Evolutionary conservation across 164 flowering plant genomes (phyloP).

Genomic region (Pachysandra terminalis): DNA sequence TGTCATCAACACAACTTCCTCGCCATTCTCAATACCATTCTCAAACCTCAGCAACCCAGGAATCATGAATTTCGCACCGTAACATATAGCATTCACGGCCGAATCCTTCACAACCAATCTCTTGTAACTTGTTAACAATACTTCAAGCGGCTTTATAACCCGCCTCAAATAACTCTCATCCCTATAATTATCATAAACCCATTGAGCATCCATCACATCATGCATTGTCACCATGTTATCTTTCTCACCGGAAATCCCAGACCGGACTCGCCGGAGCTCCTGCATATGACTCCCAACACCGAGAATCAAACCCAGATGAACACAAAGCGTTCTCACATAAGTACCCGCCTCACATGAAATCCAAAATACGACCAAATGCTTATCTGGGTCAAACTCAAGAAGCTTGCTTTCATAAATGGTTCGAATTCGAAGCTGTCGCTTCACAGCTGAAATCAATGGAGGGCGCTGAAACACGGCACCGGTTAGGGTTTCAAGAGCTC

Average conservation of each 20-base stretch:
- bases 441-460: conserved; percentile 69
- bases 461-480: conserved; percentile 80
- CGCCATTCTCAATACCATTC: conserved; percentile 68
- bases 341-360: conserved; percentile 87
- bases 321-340: conserved; percentile 71
- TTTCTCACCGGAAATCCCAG: conserved; percentile 71
- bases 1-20: conserved; percentile 77
- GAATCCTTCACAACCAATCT: conserved; percentile 84
- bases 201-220: conserved; percentile 76
- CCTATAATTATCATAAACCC: conserved; percentile 58
- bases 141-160: conserved; percentile 71
- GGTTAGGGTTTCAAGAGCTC: conserved; percentile 65
- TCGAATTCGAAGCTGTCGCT: conserved; percentile 66
- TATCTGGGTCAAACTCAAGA: conserved; percentile 60
- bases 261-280: conserved; percentile 72
- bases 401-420: conserved; percentile 78
- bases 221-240: conserved; percentile 89
- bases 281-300: conserved; percentile 87
- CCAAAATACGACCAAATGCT: conserved; percentile 74
- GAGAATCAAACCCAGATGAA: conserved; percentile 71
- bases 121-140: conserved; percentile 68
- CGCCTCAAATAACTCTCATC: conserved; percentile 69
- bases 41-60: conserved; percentile 80
- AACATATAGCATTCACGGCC: conserved; percentile 79
- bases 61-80: conserved; percentile 83